Evolutionary conservation across 1,284 basidiomycete species (phyloP).

Genomic region (Coriolopsis trogii): DNA sequence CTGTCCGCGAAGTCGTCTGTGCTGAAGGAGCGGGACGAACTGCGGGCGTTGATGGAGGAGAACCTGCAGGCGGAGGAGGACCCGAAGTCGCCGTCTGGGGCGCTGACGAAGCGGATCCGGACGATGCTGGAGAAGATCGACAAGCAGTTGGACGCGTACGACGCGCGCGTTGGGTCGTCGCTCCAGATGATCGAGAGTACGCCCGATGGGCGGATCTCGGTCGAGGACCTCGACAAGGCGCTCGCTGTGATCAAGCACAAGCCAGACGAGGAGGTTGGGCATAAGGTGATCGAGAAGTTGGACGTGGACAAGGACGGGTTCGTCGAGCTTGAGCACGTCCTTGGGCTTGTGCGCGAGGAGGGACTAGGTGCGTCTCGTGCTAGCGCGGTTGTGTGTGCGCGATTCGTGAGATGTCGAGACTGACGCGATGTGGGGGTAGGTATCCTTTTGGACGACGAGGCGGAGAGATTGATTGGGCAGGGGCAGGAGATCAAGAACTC

Average conservation of each 20-base stretch:
- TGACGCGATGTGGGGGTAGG: constrained; percentile 41
- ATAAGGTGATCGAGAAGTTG: constrained; percentile 89
- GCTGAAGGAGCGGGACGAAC: constrained; percentile 93
- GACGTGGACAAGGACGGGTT: constrained; percentile 97
- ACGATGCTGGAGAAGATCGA: constrained; percentile 97
- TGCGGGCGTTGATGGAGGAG: constrained; percentile 89
- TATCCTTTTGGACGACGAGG: constrained; percentile 74
- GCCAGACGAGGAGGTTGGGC: constrained; percentile 90
- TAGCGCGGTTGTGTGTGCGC: neutral
- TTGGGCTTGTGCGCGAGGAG: constrained; percentile 79
- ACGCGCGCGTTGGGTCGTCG: constrained; percentile 86
- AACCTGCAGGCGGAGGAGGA: constrained; percentile 90
- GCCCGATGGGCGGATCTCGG: constrained; percentile 89
- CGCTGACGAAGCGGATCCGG: constrained; percentile 92
- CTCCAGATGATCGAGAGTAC: constrained; percentile 95
- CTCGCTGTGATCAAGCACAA: constrained; percentile 93
- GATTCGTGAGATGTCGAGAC: constrained; percentile 14
- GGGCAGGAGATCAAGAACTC: constrained; percentile 72
- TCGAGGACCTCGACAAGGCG: constrained; percentile 89
- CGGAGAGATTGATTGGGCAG: constrained; percentile 72
- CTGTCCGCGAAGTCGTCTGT: constrained; percentile 97
- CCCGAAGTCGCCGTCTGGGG: constrained; percentile 76
- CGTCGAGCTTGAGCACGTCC: constrained; percentile 85
- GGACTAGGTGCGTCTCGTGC: constrained; percentile 59
- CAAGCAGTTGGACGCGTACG: constrained; percentile 90